Conservation (phyloP, 108 stramenopile species). For the Epithemia pelagica region DNA sequence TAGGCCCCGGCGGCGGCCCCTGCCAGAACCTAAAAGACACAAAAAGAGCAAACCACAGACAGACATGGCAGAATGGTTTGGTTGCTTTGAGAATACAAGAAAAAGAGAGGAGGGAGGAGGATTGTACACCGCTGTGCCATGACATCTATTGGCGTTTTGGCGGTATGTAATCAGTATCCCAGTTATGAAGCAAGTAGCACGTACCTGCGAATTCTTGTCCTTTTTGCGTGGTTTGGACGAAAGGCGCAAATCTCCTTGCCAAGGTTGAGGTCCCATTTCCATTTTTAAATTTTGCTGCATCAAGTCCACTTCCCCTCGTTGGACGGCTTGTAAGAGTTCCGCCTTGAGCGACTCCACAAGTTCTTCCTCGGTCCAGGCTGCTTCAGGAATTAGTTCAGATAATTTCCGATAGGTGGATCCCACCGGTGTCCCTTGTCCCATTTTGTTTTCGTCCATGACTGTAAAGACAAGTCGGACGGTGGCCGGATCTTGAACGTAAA, state of each 20-base stretch:
- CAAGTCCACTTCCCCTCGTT: slow-evolving; percentile 32
- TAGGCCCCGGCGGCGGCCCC: slow-evolving; percentile 70
- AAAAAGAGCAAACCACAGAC: too few species aligned
- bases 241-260: slow-evolving; percentile 59
- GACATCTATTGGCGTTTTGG: too few species aligned
- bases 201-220: slow-evolving; percentile 61
- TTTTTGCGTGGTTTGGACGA: slow-evolving; percentile 71
- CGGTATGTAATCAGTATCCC: too few species aligned
- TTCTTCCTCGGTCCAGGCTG: slow-evolving; percentile 21
- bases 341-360: slow-evolving; percentile 34
- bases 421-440: slow-evolving; percentile 48
- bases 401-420: slow-evolving; percentile 50
- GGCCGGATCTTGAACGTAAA: slow-evolving; percentile 73
- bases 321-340: slow-evolving; percentile 30
- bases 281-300: slow-evolving; percentile 27
- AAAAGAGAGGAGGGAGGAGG: too few species aligned
- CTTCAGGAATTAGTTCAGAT: slow-evolving; percentile 40
- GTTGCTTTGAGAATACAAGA: too few species aligned
- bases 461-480: slow-evolving; percentile 60
- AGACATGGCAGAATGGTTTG: too few species aligned
- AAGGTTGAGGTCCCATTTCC: slow-evolving; percentile 35
- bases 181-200: not conserved
- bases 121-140: too few species aligned
- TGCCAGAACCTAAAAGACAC: slow-evolving; percentile 19
- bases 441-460: slow-evolving; percentile 59